phyloP scores from a whole-genome alignment of 257 asterid genomes.

The Penstemon eatonii region DNA sequence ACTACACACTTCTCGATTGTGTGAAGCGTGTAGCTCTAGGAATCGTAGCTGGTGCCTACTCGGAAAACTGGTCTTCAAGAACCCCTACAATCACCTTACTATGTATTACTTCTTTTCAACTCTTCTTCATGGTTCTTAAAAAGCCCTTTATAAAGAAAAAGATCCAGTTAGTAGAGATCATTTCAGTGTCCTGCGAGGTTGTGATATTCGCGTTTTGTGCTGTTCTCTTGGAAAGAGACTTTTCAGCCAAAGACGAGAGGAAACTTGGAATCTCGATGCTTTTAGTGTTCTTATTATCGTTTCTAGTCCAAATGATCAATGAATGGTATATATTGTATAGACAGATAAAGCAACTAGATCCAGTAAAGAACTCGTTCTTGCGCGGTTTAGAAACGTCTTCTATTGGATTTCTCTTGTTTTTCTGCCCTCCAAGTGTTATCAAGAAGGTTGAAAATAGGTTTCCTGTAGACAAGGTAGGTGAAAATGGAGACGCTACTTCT shows the following conservation, averaged over 20 bases:
- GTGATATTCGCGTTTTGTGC: conserved; percentile 54
- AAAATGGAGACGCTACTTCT: conserved; percentile 35
- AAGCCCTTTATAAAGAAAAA: conserved; percentile 88
- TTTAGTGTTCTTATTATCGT: conserved; percentile 50
- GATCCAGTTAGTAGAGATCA: conserved; percentile 83
- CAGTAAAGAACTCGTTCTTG: conserved; percentile 50
- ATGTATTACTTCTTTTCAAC: conserved; percentile 66
- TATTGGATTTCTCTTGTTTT: conserved; percentile 52
- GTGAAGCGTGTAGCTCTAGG: conserved; percentile 65
- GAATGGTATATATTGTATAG: conserved; percentile 62
- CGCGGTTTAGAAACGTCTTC: conserved; percentile 61
- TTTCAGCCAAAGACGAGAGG: conserved; percentile 48
- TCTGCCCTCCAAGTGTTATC: conserved; percentile 48
- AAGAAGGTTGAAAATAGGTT: conserved; percentile 41
- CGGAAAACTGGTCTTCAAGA: conserved; percentile 49
- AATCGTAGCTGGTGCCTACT: conserved; percentile 64
- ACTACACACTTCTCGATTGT: conserved; percentile 69
- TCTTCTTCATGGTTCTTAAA: conserved; percentile 88
- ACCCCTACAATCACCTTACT: conserved; percentile 57
- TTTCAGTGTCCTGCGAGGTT: conserved; percentile 60
- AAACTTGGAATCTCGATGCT: conserved; percentile 64
- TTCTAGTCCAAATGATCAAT: conserved; percentile 44
- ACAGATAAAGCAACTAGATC: conserved; percentile 67
- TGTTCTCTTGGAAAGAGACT: conserved; percentile 43
- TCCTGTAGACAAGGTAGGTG: conserved; percentile 43